Evolutionary conservation across 164 flowering plant genomes (phyloP), one percentile per base, ranked within the genome.

Genomic region (Cinnamomum micranthum): DNA sequence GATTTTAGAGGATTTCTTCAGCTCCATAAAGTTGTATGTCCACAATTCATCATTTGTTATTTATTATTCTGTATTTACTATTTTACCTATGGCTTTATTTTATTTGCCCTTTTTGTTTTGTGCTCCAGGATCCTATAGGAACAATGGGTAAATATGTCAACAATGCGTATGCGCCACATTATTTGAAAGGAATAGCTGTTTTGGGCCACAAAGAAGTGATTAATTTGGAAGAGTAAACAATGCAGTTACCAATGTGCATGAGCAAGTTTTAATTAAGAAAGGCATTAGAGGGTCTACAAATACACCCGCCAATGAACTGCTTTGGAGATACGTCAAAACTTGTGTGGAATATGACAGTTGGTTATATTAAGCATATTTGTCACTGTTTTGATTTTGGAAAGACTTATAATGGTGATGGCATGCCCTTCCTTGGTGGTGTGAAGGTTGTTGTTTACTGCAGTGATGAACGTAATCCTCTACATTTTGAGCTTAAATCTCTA

Each of bases 121-220:
- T 69, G 65, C 33, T 75, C 27, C 27, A 92, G 95, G 83, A 77
- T 77, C 80, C 84, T 64, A 27, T 73, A 50, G 5, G 75, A 41
- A 81, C 76, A 74, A 70, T 79, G 41, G 90, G 84, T 23, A 86
- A 90, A 24, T 79, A 78, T 58, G 15, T 89, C 58, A 74, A 68
- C 15, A 76, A 20, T 6, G 71, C 81, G 22, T 91, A 20, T 6
- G 71, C 81, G 22, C 92, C 92, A 65, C 67, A 66, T n/a, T 76
- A 84, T 33, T 71, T 84, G 19, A 84, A 33, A 33, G 87, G 87
- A 19, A 82, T 82, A 41, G 66, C 86, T 67, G 80, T 75, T 35
- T 51, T 84, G 68, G 93, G 90, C 17, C 82, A 86, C n/a, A 92
- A 81, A 82, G 84, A 71, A 50, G 87, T 86, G 25, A 82, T 88